A percentile compares a stretch with the other conserved stretches of the same genome.
phyloP scores from a whole-genome alignment of 192 early-diverging fungal species.

The Backusella westeae region DNA sequence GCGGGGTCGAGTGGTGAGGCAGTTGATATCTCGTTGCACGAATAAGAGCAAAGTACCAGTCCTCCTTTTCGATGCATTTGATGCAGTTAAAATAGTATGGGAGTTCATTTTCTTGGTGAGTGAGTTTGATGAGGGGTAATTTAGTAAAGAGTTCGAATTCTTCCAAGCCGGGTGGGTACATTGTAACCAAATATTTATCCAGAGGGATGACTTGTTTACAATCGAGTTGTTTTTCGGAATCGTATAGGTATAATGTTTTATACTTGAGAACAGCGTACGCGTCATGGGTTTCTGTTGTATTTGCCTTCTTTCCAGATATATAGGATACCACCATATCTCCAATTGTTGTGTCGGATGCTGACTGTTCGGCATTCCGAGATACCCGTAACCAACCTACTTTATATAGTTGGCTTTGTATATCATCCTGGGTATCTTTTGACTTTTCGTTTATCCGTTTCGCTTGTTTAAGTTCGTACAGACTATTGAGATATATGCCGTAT shows the following conservation, averaged over 20 bases:
- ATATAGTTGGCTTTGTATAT: slow-evolving; percentile 23
- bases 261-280: slow-evolving; percentile 77
- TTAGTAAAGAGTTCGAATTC: slow-evolving; percentile 67
- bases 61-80: slow-evolving; percentile 76
- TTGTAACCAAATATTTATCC: slow-evolving; percentile 60
- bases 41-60: slow-evolving; percentile 83
- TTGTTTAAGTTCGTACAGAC: not conserved
- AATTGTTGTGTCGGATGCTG: slow-evolving; percentile 27
- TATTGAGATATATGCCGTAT: slow-evolving; percentile 13
- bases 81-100: slow-evolving; percentile 56
- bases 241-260: slow-evolving; percentile 82
- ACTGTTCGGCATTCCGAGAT: slow-evolving; percentile 27
- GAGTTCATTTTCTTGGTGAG: slow-evolving; percentile 34
- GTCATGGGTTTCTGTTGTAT: slow-evolving; percentile 39
- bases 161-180: slow-evolving; percentile 47
- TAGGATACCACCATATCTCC: slow-evolving; percentile 36
- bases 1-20: not conserved
- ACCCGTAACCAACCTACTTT: slow-evolving; percentile 43
- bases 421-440: not conserved
- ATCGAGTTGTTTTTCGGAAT: slow-evolving; percentile 70
- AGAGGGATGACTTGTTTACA: slow-evolving; percentile 79
- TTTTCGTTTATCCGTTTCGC: not conserved
- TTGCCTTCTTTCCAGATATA: slow-evolving; percentile 39
- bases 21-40: slow-evolving; percentile 58
- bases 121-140: slow-evolving; percentile 50